Evolutionary conservation across 2,329 filamentous ascomycete genomes (phyloP), one percentile per base, ranked within the genome.

Genomic region (Elsinoe perseae): DNA sequence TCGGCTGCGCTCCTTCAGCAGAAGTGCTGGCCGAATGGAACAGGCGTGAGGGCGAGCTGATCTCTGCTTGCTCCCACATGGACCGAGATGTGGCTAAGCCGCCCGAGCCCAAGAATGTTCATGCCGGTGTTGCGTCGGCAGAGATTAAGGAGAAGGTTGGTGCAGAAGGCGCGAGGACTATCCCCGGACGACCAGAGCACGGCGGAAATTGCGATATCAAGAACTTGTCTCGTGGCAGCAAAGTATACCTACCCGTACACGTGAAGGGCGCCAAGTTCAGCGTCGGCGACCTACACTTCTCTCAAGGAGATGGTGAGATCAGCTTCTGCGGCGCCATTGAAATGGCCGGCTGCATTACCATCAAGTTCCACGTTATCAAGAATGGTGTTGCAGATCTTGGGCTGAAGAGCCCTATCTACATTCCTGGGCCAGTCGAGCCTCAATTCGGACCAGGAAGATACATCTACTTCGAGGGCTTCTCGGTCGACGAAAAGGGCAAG

Each of bases 131-230:
- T 6, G 85, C 85, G 0, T 72, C 75, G 0, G 78, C 72, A 0
- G 75, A 76, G 0, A 65, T 87, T 27, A 84, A 80, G 61, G 77
- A 78, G 36, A 88, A 83, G 66, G 79, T 95, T 20, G 88, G 82
- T 0, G 76, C 72, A 9, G 89, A 95, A 65, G 90, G 90, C 1
- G 91, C 91, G 0, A 74, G 91, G 34, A 95, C 91, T 0, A 86
- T 96, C 48, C 90, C 90, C 52, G 81, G 90, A 1, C 77, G 89
- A 0, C 89, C 89, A 0, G 89, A 95, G 65, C 87, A 95, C 63
- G 91, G 91, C 12, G 91, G 90, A 0, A 95, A 95, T 65, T 93
- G 89, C 67, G 89, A 95, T 63, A 93, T 95, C 70, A 95, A 95
- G 74, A 93, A 93, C 64, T 76, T 95, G 27, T 86, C 81, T 1